Evolutionary conservation across 441 rosid species (phyloP).

Genomic region (Viola pubescens): DNA sequence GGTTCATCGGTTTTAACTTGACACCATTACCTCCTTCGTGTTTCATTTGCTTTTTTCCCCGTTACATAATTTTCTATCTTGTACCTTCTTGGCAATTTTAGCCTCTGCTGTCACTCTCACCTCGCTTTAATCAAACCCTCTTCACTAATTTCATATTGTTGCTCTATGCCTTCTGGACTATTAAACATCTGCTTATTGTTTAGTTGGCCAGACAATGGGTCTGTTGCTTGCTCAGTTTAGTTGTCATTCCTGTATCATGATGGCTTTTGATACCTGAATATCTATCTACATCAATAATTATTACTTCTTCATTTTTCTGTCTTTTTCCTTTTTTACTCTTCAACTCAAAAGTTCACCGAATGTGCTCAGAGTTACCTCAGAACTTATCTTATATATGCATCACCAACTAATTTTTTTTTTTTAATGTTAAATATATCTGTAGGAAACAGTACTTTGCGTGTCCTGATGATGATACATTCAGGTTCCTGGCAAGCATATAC

Average conservation of each 20-base stretch:
- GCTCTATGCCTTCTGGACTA: not conserved
- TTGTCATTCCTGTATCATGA: no score
- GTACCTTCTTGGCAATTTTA: not conserved
- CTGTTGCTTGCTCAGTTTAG: not conserved
- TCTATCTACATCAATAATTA: no score
- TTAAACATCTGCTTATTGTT: not conserved
- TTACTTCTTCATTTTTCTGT: no score
- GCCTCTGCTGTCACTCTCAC: not conserved
- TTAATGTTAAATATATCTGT: slow-evolving; percentile 25
- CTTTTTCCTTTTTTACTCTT: no score
- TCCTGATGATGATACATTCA: slow-evolving; percentile 87
- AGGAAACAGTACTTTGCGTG: slow-evolving; percentile 77
- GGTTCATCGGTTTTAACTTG: not conserved
- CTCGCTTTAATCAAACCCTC: not conserved
- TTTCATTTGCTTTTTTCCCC: not conserved
- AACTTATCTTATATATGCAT: no score
- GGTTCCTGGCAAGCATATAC: slow-evolving; percentile 63
- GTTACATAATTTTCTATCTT: not conserved
- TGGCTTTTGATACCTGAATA: no score
- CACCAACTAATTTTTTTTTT: slow-evolving; percentile 4
- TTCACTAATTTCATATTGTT: not conserved
- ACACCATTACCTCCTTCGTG: not conserved
- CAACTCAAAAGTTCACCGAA: no score
- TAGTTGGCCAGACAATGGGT: slow-evolving; percentile 1
- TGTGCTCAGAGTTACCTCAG: no score